These are phyloP conservation scores for Waltergamsia citrina DNA, from an alignment of 2,329 filamentous ascomycete species.

Conservation along the genomic window DNA sequence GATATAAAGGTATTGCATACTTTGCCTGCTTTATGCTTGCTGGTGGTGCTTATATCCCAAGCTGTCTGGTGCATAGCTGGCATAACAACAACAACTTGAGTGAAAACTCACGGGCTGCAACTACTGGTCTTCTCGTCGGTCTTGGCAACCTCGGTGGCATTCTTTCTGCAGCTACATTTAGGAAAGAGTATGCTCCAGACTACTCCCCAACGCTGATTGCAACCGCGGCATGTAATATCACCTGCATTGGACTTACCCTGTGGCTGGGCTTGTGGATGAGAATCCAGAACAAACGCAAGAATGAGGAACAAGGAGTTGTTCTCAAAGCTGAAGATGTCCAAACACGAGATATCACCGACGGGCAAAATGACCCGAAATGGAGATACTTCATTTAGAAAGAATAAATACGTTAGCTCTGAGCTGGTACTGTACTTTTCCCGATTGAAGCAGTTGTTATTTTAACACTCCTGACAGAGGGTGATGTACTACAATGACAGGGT, in stretches of 20 bases:
- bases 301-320: slow-evolving; percentile 7
- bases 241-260: slow-evolving; percentile 9
- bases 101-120: slow-evolving; percentile 35
- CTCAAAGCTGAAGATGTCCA: slow-evolving; percentile 10
- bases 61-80: slow-evolving; percentile 36
- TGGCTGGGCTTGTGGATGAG: slow-evolving; percentile 11
- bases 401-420: too few relatives aligned
- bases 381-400: slow-evolving; percentile 10
- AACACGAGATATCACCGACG: slow-evolving; percentile 8
- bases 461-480: too few relatives aligned
- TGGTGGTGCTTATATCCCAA: slow-evolving; percentile 32
- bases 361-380: slow-evolving; percentile 8
- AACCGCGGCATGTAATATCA: slow-evolving; percentile 18
- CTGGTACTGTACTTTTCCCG: too few relatives aligned
- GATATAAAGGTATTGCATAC: slow-evolving; percentile 32
- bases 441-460: too few relatives aligned
- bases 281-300: slow-evolving; percentile 6
- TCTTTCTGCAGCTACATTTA: slow-evolving; percentile 31
- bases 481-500: too few relatives aligned
- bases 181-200: slow-evolving; percentile 35
- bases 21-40: slow-evolving; percentile 40
- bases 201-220: slow-evolving; percentile 36
- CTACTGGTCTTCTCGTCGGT: slow-evolving; percentile 35
- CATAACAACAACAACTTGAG: slow-evolving; percentile 43
- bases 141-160: slow-evolving; percentile 39